Percentiles rank a stretch among this genome's conserved stretches.
Conservation (phyloP, 495 filamentous ascomycete species). For the Ramalina intermedia region DNA sequence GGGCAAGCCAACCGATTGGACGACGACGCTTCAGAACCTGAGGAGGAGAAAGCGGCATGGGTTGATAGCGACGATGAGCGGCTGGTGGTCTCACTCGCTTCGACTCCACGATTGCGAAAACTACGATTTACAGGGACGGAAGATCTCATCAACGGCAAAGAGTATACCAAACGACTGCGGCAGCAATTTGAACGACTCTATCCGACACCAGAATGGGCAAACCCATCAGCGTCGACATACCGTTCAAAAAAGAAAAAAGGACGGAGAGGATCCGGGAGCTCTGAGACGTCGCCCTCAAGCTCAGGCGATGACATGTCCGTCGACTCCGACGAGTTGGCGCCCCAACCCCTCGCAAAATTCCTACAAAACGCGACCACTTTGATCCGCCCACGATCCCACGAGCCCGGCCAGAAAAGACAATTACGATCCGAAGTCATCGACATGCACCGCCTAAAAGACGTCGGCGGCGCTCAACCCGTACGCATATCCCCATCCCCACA, state of each 20-base stretch:
- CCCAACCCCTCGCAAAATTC: slow-evolving; percentile 64
- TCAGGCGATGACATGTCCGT: slow-evolving; percentile 38
- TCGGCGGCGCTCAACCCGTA: slow-evolving; percentile 44
- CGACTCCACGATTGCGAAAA: slow-evolving; percentile 60
- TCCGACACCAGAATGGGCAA: slow-evolving; percentile 68
- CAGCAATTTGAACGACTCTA: slow-evolving; percentile 70
- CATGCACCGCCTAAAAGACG: slow-evolving; percentile 60
- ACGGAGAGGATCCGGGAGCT: slow-evolving; percentile 28
- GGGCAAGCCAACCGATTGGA: slow-evolving; percentile 23
- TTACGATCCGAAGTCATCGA: slow-evolving; percentile 77
- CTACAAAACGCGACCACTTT: slow-evolving; percentile 52
- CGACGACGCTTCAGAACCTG: slow-evolving; percentile 23
- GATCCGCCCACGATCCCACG: slow-evolving; percentile 29
- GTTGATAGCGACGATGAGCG: slow-evolving; percentile 92
- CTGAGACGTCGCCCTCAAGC: slow-evolving; percentile 34
- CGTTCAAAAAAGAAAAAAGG: slow-evolving; percentile 37
- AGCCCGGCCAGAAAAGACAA: slow-evolving; percentile 34
- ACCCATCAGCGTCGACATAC: slow-evolving; percentile 23
- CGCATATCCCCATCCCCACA: slow-evolving; percentile 7
- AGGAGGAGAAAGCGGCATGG: slow-evolving; percentile 49
- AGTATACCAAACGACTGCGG: slow-evolving; percentile 67
- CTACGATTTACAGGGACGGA: slow-evolving; percentile 65
- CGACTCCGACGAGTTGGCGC: slow-evolving; percentile 46
- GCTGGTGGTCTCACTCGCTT: slow-evolving; percentile 64
- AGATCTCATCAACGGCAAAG: slow-evolving; percentile 70